Conservation (phyloP, 208 protist genomes). For the Acanthamoeba pearcei region DNA sequence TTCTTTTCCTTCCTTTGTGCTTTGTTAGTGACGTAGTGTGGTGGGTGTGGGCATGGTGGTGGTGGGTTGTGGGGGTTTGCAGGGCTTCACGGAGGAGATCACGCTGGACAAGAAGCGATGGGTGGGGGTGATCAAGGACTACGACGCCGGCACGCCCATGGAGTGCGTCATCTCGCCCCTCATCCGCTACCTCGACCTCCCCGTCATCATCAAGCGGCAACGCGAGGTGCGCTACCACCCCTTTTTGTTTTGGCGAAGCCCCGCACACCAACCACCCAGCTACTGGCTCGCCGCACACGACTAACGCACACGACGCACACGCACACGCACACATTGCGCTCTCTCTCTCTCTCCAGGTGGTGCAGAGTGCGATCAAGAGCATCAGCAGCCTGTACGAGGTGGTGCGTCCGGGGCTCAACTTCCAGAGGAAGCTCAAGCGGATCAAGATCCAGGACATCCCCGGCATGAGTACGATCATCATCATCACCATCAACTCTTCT, state of each 20-base stretch:
- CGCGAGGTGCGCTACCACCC: constrained; percentile 33
- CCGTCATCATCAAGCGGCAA: constrained; percentile 83
- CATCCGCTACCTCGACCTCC: constrained; percentile 88
- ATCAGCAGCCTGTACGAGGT: constrained; percentile 54
- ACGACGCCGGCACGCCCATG: constrained; percentile 91
- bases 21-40: too few relatives aligned
- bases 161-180: constrained; percentile 88
- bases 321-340: not conserved
- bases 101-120: constrained; percentile 86
- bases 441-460: constrained; percentile 42
- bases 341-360: not conserved
- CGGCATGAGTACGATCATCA: not conserved
- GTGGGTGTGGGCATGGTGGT: too few relatives aligned
- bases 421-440: constrained; percentile 17
- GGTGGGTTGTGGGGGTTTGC: not conserved
- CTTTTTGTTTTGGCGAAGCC: not conserved
- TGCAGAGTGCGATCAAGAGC: constrained; percentile 29
- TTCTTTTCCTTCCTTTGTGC: too few relatives aligned
- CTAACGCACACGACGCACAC: not conserved
- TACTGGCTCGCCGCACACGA: not conserved
- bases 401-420: constrained; percentile 11
- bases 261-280: not conserved
- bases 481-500: not conserved
- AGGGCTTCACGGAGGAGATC: constrained; percentile 87
- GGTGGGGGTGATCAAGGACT: constrained; percentile 94